Evolutionary conservation across 768 basidiomycete genomes (phyloP).

Genomic region (Solioccasus polychromus): DNA sequence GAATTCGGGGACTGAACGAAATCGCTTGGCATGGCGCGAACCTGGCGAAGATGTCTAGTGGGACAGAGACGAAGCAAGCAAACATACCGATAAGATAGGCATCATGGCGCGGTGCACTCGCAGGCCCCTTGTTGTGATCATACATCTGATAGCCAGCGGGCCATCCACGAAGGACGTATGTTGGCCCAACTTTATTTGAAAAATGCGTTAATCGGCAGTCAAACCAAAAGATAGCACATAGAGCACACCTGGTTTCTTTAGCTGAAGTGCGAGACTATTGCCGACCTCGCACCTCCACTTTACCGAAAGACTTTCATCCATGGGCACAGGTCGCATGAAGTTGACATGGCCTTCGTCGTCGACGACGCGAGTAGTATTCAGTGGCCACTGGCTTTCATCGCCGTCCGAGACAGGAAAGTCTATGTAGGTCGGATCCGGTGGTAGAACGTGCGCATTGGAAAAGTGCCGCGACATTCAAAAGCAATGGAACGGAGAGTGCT

Average conservation of each 20-base stretch:
- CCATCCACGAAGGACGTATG: conserved; percentile 61
- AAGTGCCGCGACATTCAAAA: too few species aligned
- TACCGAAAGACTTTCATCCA: conserved; percentile 49
- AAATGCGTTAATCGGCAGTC: not conserved
- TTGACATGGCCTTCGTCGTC: conserved; percentile 68
- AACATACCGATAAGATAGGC: conserved; percentile 70
- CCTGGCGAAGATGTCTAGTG: conserved; percentile 19
- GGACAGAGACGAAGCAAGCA: not conserved
- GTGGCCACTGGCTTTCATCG: conserved; percentile 50
- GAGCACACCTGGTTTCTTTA: conserved; percentile 52
- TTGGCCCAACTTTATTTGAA: conserved; percentile 33
- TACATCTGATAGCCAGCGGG: conserved; percentile 69
- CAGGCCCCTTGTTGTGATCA: conserved; percentile 70
- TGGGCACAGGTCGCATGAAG: conserved; percentile 55
- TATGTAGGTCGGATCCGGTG: conserved; percentile 51
- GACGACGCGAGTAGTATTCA: conserved; percentile 49
- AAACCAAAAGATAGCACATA: not conserved
- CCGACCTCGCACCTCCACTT: conserved; percentile 57
- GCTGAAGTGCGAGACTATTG: conserved; percentile 37
- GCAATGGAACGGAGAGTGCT: too few species aligned
- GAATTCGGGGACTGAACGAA: conserved; percentile 84
- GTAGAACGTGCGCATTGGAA: conserved; percentile 39
- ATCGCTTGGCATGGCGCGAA: conserved; percentile 47
- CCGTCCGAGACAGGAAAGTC: conserved; percentile 68
- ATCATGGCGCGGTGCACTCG: conserved; percentile 59